Base-by-base conservation (phyloP, 805 yeast species). In the Nakazawaea wickerhamii region DNA sequence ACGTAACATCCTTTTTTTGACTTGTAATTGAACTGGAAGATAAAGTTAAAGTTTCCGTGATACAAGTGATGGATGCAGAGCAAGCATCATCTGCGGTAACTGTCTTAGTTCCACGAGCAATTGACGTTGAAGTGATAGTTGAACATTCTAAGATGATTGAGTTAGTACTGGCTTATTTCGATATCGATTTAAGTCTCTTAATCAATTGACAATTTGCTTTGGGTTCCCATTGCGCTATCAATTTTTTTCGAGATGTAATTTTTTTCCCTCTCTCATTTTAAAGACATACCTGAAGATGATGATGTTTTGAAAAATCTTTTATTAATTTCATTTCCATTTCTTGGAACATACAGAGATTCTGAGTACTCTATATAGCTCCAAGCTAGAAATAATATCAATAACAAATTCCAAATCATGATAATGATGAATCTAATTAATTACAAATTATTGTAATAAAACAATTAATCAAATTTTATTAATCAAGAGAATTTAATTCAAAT, bases 21-120 rank as follows among this genome's bases (percentile, higher is more conserved):
- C 27, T 25, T 9, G 27, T 10, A 13, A 25, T 3, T 9, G 27
- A 25, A 25, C 27, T 25, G 9, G 27, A 10, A 10, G 13, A 2
- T 10, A 25, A 9, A 25, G 3, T 25, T 9, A 13, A 25, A 10
- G 27, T 10, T 10, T 13, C 27, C 9, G 35, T 31, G 35, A 31
- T 19, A 10, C 35, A 31, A 17, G 35, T 31, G 22, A n/a, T 31
- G n/a, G 35, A 17, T n/a, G 35, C 35, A 10, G 22, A 31, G 18
- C 35, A 31, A 15, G 17, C 32, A 30, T 13, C 18, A n/a, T 11
- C 9, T n/a, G 17, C 32, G 6, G 18, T 30, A 4, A 30, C 14
- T 9, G 32, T 30, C 4, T 5, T n/a, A 4, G 32, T 30, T 31
- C 18, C 20, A 4, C 10, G 18, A 13, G 18, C 13, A 17, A 10